Base-by-base conservation (phyloP, 73 alveolate genomes). In the Paramecium biaurelia region DNA sequence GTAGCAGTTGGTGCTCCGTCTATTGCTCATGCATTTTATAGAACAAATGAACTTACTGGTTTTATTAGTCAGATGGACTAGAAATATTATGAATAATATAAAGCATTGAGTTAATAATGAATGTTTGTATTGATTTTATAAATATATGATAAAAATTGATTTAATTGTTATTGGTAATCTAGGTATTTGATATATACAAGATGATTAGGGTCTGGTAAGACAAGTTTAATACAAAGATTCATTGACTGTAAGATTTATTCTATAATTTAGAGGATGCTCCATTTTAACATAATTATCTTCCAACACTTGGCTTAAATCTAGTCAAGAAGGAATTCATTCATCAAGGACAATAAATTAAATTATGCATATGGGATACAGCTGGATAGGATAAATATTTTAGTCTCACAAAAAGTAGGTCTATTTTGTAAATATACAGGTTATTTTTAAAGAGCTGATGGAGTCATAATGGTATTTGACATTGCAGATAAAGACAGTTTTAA, bases 331-430 rank as follows among this genome's bases (percentile, higher is more conserved):
- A 43, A 14, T 30, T 79, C 23, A 9, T 6, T 2, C 18, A 42
- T 47, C 4, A 79, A 42, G 49, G 56, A 42, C 18, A 79, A 26
- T 6, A 79, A 79, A 30, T 79, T 4, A 79, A 79, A 30, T 23
- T 79, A 43, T 79, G 90, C 28, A 41, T 79, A 24, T 79, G 90
- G 90, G 90, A 79, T 47, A 79, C 90, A 43, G 90, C 90, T 37
- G 90, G 90, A 24, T 79, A 79, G 18, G 90, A 79, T 23, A 79
- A 79, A 79, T 79, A 43, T 79, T 79, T 79, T 45, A 79, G 90
- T 79, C 45, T 79, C 9, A 79, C 90, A 79, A 79, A 79, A 45
- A 79, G 90, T 79, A 79, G 20, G 56, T 23, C 15, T 43, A 79
- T 45, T 11, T 53, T 53, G 14, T 53, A 53, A 53, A 14, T 24